Base-by-base conservation (phyloP, 306 rosid genomes). In the Prunus fruticosa region DNA sequence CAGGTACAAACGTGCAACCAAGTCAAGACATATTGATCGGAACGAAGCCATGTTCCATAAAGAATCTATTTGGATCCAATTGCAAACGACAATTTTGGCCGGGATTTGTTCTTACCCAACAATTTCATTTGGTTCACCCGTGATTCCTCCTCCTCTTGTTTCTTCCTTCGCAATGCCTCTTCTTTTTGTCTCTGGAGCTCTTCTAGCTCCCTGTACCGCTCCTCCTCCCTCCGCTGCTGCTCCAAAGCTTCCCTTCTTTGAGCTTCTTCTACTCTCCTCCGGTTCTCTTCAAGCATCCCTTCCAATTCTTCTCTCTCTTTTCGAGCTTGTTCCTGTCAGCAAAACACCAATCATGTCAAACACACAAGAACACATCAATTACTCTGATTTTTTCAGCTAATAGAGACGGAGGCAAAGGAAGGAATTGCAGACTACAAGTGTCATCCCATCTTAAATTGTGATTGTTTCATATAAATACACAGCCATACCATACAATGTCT, bases 161-260 rank as follows among this genome's bases (percentile, higher is more conserved):
- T 91, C 87, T 89, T 93, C 87, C 96, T 88, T 45, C 88, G 83
- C 93, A 91, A 76, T 3, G 91, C 91, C 80, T 93, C 99, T 87
- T 95, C 99, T 64, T 91, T 91, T 81, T 96, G 97, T 82, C 99
- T 92, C 77, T 96, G 99, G 13, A 92, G 83, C 90, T 96, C 99
- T 84, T 93, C 99, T n/a, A 96, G 91, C 84, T 96, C 98, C 82
- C 88, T 86, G 58, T 91, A 93, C 52, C 98, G 91, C 66, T 96
- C 99, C 85, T 96, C 99, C 78, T 96, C 99, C 83, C 90, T 91
- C 73, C 91, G 79, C 67, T 90, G 99, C 84, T 43, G 91, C 84
- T 90, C 99, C 78, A 92, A 78, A 69, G 97, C 98, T 80, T 96
- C 99, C 78, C 84, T 92, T 81, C 97, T 87, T 79, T 92, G 97